phyloP scores from a whole-genome alignment of 192 early-diverging fungal species.

The Thamnidium elegans region DNA sequence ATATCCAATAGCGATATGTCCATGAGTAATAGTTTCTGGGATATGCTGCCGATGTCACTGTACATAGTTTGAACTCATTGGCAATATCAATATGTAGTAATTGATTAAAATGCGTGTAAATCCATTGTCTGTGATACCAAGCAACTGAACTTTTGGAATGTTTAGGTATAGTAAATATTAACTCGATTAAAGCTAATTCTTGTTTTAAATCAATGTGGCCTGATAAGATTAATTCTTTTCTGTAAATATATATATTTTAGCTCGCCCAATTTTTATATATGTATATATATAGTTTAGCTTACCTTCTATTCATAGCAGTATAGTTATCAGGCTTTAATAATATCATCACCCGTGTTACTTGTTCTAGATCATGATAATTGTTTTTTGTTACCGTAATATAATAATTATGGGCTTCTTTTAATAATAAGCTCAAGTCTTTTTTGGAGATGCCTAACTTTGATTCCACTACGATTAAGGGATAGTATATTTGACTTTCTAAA shows the following conservation, averaged over 20 bases:
- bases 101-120: slow-evolving; percentile 14
- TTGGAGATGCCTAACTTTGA: slow-evolving; percentile 21
- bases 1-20: slow-evolving; percentile 48
- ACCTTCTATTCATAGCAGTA: slow-evolving; percentile 50
- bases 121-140: slow-evolving; percentile 50
- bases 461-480: slow-evolving; percentile 22
- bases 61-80: slow-evolving; percentile 34
- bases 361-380: background rate
- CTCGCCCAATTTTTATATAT: background rate
- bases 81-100: slow-evolving; percentile 16
- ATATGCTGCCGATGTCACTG: slow-evolving; percentile 37
- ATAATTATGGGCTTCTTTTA: slow-evolving; percentile 9
- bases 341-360: slow-evolving; percentile 40
- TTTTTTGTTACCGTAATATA: background rate
- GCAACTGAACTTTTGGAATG: slow-evolving; percentile 48
- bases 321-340: slow-evolving; percentile 51
- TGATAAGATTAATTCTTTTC: slow-evolving; percentile 42
- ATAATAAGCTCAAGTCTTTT: background rate
- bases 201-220: slow-evolving; percentile 24
- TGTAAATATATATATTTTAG: slow-evolving; percentile 3
- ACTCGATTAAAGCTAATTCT: slow-evolving; percentile 45
- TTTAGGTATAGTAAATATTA: slow-evolving; percentile 47
- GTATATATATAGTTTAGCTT: slow-evolving; percentile 2
- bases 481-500: background rate
- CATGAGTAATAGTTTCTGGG: slow-evolving; percentile 56